phyloP scores from a whole-genome alignment of 1,139 yeast species.

The Saccharomyces hybrid region DNA sequence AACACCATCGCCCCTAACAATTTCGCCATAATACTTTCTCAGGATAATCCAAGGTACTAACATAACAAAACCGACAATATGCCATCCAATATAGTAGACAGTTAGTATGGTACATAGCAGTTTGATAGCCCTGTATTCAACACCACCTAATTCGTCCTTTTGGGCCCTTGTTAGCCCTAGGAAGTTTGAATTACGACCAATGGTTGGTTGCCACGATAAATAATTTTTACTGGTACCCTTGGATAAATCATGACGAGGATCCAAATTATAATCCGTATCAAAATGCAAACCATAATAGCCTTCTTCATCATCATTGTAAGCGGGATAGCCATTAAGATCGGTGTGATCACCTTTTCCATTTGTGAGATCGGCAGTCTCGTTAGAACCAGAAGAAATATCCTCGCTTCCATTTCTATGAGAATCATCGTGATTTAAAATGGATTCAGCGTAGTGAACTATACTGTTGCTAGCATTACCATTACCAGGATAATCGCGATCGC shows the following conservation, averaged over 20 bases:
- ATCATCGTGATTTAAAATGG: conserved; percentile 5
- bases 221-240: conserved; percentile 46
- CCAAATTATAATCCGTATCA: conserved; percentile 15
- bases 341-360: background rate
- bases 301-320: conserved; percentile 15
- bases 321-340: background rate
- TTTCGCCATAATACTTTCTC: no score
- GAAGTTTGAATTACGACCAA: no score
- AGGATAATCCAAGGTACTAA: no score
- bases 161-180: no score
- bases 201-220: no score
- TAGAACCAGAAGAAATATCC: background rate
- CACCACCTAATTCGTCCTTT: no score
- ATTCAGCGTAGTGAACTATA: conserved; percentile 7
- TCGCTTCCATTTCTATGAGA: conserved; percentile 1
- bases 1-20: no score
- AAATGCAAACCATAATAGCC: conserved; percentile 21
- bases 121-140: no score
- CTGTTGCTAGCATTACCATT: conserved; percentile 20
- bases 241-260: conserved; percentile 14
- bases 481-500: conserved; percentile 6
- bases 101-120: no score
- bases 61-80: no score
- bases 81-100: no score
- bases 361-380: background rate